Evolutionary conservation across 352 stramenopile genomes (phyloP).

Genomic region (Blastocystis sp.): DNA sequence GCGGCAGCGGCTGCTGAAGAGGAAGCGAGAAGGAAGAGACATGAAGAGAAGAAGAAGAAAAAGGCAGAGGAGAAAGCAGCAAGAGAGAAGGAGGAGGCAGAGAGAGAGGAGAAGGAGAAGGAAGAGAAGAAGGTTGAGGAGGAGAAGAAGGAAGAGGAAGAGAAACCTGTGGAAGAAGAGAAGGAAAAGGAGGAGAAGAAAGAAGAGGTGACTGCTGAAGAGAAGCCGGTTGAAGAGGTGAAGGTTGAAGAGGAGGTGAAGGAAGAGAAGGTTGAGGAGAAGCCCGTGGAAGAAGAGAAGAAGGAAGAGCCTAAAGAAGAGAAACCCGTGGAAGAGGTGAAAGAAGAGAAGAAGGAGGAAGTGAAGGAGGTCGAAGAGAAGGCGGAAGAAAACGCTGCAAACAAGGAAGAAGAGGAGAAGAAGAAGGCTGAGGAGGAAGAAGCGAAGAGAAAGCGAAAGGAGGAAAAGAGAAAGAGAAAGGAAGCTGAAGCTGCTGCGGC

Average conservation of each 20-base stretch:
- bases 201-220: no score
- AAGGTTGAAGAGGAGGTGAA: background rate
- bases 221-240: background rate
- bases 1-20: slow-evolving; percentile 18
- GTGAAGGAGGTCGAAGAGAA: background rate
- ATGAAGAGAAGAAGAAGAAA: slow-evolving; percentile 33
- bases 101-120: slow-evolving; percentile 24
- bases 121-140: background rate
- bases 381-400: background rate
- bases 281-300: background rate
- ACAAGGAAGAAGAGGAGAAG: background rate
- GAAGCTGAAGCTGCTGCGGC: slow-evolving; percentile 33
- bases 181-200: background rate
- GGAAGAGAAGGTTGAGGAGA: slow-evolving; percentile 14
- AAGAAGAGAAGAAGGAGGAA: background rate
- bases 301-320: background rate
- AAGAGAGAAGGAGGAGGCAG: slow-evolving; percentile 53
- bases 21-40: slow-evolving; percentile 6
- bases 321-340: no score
- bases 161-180: slow-evolving; percentile 6
- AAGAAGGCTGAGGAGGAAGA: background rate
- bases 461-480: slow-evolving; percentile 40
- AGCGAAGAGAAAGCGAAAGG: background rate
- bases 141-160: slow-evolving; percentile 14
- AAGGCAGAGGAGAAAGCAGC: background rate